Evolutionary conservation across 441 rosid species (phyloP).

Genomic region (Geranium incanum): DNA sequence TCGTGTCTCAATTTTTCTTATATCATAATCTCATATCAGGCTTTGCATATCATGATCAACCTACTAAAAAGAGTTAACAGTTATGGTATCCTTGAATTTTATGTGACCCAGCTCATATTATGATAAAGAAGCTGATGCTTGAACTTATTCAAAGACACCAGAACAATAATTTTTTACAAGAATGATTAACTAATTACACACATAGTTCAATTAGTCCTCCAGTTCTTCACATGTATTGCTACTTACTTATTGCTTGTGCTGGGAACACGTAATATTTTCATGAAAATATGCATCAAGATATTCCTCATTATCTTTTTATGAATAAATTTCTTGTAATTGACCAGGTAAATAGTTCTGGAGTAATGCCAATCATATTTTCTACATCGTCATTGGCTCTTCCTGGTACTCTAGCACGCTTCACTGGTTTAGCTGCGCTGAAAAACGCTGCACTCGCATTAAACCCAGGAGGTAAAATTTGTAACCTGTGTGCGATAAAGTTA

Average conservation of each 20-base stretch:
- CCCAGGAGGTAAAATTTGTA: conserved; percentile 65
- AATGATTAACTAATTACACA: not conserved
- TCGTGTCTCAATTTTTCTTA: too few species aligned
- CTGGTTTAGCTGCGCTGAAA: conserved; percentile 72
- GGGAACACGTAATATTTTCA: not conserved
- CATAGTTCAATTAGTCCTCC: not conserved
- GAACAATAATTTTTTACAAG: not conserved
- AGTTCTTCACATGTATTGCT: not conserved
- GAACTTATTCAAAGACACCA: not conserved
- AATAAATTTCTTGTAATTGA: conserved; percentile 12
- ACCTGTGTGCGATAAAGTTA: conserved; percentile 6
- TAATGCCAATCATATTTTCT: conserved; percentile 95
- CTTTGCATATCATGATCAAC: conserved; percentile 1
- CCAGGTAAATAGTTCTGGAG: conserved; percentile 91
- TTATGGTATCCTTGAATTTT: not conserved
- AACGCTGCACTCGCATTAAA: conserved; percentile 75
- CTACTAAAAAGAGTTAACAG: not conserved
- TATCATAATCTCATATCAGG: not conserved
- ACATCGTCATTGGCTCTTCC: conserved; percentile 96
- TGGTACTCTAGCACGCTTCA: conserved; percentile 86
- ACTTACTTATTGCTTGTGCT: not conserved
- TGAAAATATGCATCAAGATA: not conserved
- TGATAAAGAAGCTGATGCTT: not conserved
- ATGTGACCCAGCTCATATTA: not conserved
- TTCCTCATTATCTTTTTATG: conserved; percentile 5